phyloP scores from a whole-genome alignment of 129 eudicot species.

The Rutidosis leptorrhynchoides region DNA sequence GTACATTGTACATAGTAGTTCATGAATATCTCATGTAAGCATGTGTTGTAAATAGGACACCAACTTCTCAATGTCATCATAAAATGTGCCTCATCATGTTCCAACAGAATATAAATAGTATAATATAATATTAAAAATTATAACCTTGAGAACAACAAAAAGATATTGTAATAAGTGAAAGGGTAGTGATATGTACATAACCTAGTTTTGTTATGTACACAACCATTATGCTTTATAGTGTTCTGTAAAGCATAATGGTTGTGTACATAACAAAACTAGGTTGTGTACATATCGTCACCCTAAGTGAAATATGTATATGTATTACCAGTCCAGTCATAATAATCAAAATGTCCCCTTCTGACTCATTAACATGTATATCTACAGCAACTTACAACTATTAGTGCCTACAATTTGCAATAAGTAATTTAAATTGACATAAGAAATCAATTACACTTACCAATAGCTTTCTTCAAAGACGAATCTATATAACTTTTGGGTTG shows the following conservation, averaged over 20 bases:
- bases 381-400: conserved; percentile 8
- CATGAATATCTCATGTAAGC: no score
- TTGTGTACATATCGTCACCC: no score
- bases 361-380: conserved; percentile 83
- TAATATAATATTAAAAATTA: conserved; percentile 2
- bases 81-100: conserved; percentile 16
- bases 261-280: no score
- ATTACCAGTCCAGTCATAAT: conserved; percentile 96
- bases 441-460: conserved; percentile 46
- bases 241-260: no score
- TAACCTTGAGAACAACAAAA: not conserved
- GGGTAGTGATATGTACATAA: no score
- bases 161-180: conserved; percentile 13
- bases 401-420: conserved; percentile 13
- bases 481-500: conserved; percentile 78
- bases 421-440: not conserved
- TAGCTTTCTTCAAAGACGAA: conserved; percentile 64
- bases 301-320: no score
- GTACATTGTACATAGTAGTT: no score
- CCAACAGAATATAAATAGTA: not conserved
- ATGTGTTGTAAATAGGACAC: no score
- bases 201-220: no score
- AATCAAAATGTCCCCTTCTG: conserved; percentile 88
- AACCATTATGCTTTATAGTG: no score
- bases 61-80: conserved; percentile 94